Percentiles rank a stretch among this genome's conserved stretches.
phyloP scores from a whole-genome alignment of 371 early-diverging fungal species.

The Apophysomyces variabilis region DNA sequence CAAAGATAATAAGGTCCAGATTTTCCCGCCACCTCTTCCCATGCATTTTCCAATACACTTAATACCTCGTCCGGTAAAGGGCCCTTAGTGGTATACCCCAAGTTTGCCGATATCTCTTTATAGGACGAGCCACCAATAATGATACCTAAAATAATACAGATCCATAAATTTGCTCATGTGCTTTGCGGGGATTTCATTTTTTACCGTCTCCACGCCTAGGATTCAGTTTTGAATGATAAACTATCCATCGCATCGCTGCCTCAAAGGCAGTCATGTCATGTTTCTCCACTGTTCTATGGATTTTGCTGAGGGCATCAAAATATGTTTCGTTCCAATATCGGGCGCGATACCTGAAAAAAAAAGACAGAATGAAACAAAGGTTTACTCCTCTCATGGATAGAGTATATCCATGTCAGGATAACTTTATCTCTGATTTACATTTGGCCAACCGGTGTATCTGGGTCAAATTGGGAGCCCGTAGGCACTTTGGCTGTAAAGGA shows the following conservation, averaged over 20 bases:
- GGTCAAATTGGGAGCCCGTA: conserved; percentile 59
- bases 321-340: conserved; percentile 65
- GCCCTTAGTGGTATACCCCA: conserved; percentile 54
- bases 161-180: conserved; percentile 1
- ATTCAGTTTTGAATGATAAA: conserved; percentile 63
- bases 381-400: background rate
- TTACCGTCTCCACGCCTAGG: conserved; percentile 54
- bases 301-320: conserved; percentile 53
- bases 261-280: conserved; percentile 48
- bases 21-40: conserved; percentile 45
- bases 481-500: conserved; percentile 40
- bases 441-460: conserved; percentile 44
- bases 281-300: conserved; percentile 42
- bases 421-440: conserved; percentile 26
- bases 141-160: conserved; percentile 38
- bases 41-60: conserved; percentile 56
- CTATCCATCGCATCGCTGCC: conserved; percentile 66
- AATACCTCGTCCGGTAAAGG: conserved; percentile 59
- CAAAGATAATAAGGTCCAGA: conserved; percentile 52
- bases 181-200: background rate
- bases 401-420: background rate
- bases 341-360: conserved; percentile 45
- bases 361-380: background rate
- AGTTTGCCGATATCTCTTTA: conserved; percentile 51
- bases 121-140: conserved; percentile 66